Evolutionary conservation across 2,329 filamentous ascomycete genomes (phyloP).

Genomic region (Colletotrichum tanaceti): DNA sequence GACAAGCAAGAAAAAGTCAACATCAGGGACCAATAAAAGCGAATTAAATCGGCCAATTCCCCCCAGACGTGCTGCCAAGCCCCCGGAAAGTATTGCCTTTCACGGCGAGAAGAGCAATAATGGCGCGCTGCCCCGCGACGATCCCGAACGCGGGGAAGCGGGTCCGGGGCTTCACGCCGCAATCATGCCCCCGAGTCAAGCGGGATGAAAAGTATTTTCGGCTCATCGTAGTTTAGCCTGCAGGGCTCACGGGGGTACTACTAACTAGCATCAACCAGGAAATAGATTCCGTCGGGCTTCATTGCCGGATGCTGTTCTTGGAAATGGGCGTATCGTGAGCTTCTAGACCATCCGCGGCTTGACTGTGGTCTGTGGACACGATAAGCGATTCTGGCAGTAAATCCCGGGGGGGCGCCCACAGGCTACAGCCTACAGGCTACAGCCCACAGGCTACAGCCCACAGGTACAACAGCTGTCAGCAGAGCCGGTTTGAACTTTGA

Average conservation of each 20-base stretch:
- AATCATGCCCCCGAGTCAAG: conserved; percentile 29
- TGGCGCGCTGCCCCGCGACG: conserved; percentile 11
- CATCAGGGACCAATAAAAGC: neutral
- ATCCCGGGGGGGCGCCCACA: too few relatives aligned
- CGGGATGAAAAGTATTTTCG: neutral
- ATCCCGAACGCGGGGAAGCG: conserved; percentile 34
- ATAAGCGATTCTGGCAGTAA: neutral
- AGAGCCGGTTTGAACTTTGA: too few relatives aligned
- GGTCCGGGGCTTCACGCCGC: too few relatives aligned
- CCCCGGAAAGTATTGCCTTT: conserved; percentile 9
- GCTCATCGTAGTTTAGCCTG: neutral
- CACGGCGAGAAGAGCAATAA: neutral
- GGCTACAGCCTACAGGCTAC: too few relatives aligned
- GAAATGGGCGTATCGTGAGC: neutral
- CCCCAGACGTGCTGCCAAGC: neutral
- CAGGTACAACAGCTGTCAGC: too few relatives aligned
- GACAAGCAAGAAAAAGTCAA: neutral
- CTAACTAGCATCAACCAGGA: fast-evolving
- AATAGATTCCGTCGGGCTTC: neutral
- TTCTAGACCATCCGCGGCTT: neutral
- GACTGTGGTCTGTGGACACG: neutral
- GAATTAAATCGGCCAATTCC: fast-evolving
- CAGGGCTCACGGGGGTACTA: neutral
- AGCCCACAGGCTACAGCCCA: too few relatives aligned
- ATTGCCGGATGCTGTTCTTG: neutral